Evolutionary conservation across 2,329 filamentous ascomycete species (phyloP).

Genomic region (Colletotrichum abscissum): DNA sequence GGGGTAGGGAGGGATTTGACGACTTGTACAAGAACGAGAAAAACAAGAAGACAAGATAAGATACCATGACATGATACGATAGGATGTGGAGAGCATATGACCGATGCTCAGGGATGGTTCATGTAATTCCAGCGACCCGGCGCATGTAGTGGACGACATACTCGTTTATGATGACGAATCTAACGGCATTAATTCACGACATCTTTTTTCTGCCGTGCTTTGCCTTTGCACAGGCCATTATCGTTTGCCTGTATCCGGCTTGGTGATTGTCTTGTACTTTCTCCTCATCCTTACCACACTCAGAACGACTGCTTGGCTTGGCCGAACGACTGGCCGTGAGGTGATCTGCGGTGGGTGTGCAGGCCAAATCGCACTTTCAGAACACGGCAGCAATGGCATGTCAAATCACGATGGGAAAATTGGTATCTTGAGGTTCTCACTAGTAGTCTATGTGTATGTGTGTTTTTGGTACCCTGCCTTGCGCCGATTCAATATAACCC

Average conservation of each 20-base stretch:
- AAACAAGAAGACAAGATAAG: not conserved
- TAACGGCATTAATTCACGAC: slow-evolving; percentile 5
- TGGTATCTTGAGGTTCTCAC: not conserved
- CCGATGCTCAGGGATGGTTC: not conserved
- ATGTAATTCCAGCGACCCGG: not conserved
- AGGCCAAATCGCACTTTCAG: too few relatives aligned
- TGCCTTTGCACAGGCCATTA: slow-evolving; percentile 21
- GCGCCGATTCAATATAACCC: not conserved
- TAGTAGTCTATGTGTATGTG: not conserved
- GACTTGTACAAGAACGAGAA: not conserved
- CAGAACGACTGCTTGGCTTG: slow-evolving; percentile 3
- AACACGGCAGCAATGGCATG: not conserved
- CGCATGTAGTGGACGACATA: not conserved
- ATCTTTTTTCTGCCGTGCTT: not conserved
- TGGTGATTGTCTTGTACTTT: not conserved
- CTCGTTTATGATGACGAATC: slow-evolving; percentile 26
- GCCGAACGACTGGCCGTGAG: not conserved
- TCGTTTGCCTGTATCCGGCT: not conserved
- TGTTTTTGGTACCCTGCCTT: not conserved
- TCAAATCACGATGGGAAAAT: not conserved
- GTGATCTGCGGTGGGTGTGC: not conserved
- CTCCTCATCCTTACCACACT: not conserved
- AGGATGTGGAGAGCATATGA: not conserved
- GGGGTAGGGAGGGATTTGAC: not conserved
- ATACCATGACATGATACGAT: slow-evolving; percentile 26